Percentiles rank a stretch among this genome's conserved stretches.
Evolutionary conservation across 352 stramenopile species (phyloP).

Genomic region (Phytopythium helicoides): DNA sequence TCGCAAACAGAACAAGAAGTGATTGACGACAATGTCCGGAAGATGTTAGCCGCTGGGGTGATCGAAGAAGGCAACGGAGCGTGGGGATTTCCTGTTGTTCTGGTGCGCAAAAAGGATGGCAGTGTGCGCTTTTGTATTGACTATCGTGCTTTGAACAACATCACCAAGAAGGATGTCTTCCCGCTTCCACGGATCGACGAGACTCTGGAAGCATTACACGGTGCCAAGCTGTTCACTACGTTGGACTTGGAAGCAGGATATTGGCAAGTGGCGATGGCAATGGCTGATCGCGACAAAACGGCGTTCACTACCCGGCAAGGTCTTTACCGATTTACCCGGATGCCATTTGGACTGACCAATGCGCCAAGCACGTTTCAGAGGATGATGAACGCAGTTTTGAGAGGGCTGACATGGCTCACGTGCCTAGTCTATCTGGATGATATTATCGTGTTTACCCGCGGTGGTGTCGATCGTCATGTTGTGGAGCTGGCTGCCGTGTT

Average conservation of each 20-base stretch:
- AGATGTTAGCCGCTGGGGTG: conserved; percentile 13
- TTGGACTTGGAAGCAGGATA: conserved; percentile 16
- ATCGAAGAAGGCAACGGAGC: conserved; percentile 12
- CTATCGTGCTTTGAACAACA: conserved; percentile 13
- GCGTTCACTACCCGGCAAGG: conserved; percentile 17
- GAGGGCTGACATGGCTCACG: conserved; percentile 17
- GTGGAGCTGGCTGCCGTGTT: conserved; percentile 17
- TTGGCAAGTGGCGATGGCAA: conserved; percentile 11
- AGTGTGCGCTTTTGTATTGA: conserved; percentile 23
- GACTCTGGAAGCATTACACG: conserved; percentile 15
- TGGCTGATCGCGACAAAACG: conserved; percentile 14
- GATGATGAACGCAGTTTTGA: conserved; percentile 21
- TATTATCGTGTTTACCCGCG: conserved; percentile 21
- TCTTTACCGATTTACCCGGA: conserved; percentile 15
- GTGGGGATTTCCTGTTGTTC: conserved; percentile 18
- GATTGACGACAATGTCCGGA: conserved; percentile 7
- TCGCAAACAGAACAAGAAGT: conserved; percentile 9
- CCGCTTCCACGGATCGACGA: conserved; percentile 19
- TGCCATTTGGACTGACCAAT: conserved; percentile 23
- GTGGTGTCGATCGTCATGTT: conserved; percentile 8
- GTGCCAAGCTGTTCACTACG: conserved; percentile 9
- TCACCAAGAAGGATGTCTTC: conserved; percentile 24
- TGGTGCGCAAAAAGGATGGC: conserved; percentile 26
- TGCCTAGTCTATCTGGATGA: conserved; percentile 31
- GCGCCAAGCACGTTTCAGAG: conserved; percentile 22